Percentiles rank a stretch among this genome's conserved stretches.
phyloP scores from a whole-genome alignment of 192 early-diverging fungal genomes.

The Geranomyces michiganensis region DNA sequence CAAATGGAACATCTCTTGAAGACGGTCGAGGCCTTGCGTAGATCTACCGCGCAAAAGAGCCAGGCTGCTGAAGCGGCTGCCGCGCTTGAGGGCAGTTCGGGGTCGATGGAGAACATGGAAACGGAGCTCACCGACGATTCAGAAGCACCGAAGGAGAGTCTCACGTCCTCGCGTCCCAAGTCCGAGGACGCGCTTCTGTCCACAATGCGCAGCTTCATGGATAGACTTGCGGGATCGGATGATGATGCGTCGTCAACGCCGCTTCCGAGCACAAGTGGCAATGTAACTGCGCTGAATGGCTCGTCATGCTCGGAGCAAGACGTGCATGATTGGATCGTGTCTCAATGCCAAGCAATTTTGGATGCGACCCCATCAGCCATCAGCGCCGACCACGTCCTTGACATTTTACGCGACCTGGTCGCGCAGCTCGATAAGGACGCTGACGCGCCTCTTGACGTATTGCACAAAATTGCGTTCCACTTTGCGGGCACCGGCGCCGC shows the following conservation, averaged over 20 bases:
- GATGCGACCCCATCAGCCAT: background rate
- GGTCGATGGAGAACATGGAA: background rate
- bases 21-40: conserved; percentile 20
- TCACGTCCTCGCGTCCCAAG: background rate
- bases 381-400: conserved; percentile 6
- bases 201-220: conserved; percentile 39
- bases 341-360: background rate
- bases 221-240: conserved; percentile 28
- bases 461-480: conserved; percentile 28
- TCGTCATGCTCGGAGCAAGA: conserved; percentile 33
- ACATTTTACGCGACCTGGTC: conserved; percentile 25
- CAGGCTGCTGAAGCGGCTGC: conserved; percentile 6
- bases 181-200: background rate
- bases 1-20: conserved; percentile 14
- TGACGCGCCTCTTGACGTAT: background rate
- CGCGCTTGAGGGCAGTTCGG: conserved; percentile 2
- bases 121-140: background rate
- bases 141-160: too few species aligned
- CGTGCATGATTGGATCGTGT: conserved; percentile 36
- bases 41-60: background rate
- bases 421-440: background rate
- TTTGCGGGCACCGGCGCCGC: conserved; percentile 33
- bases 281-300: conserved; percentile 36
- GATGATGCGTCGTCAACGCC: background rate
- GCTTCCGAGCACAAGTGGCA: background rate